Conservation (phyloP, 2,329 filamentous ascomycete species). For the Cercospora citrullina region DNA sequence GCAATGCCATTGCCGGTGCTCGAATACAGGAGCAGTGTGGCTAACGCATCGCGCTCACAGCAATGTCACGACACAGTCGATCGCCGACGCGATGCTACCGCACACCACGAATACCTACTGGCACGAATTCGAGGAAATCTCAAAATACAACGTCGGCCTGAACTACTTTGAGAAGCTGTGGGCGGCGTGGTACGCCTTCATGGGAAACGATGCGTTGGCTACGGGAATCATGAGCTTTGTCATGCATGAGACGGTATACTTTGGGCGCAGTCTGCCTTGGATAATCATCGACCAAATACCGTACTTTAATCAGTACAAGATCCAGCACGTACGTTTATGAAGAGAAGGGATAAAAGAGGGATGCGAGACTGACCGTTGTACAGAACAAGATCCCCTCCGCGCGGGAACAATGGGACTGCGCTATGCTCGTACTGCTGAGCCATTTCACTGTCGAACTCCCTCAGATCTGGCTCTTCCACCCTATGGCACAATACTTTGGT, state of each 20-base stretch:
- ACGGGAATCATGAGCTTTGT: slow-evolving; percentile 97
- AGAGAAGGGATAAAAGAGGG: slow-evolving; percentile 6
- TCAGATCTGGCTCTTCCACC: slow-evolving; percentile 99
- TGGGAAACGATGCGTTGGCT: slow-evolving; percentile 95
- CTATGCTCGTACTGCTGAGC: slow-evolving; percentile 84
- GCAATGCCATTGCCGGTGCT: neutral
- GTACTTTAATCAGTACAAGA: slow-evolving; percentile 89
- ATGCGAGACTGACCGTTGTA: slow-evolving; percentile 22
- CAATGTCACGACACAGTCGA: slow-evolving; percentile 37
- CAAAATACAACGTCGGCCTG: slow-evolving; percentile 77
- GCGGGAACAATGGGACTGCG: slow-evolving; percentile 92
- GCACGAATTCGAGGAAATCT: slow-evolving; percentile 65
- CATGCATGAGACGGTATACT: slow-evolving; percentile 94
- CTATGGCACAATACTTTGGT: slow-evolving; percentile 88
- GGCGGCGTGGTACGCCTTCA: slow-evolving; percentile 95
- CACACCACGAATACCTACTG: slow-evolving; percentile 59
- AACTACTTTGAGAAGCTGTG: slow-evolving; percentile 86
- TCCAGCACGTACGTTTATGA: slow-evolving; percentile 68
- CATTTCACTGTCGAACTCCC: slow-evolving; percentile 98
- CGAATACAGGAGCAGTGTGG: neutral
- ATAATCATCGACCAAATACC: slow-evolving; percentile 88
- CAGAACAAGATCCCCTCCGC: slow-evolving; percentile 85
- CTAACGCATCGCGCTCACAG: slow-evolving; percentile 26
- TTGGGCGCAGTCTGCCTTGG: slow-evolving; percentile 86
- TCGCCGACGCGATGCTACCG: slow-evolving; percentile 41